phyloP scores from a whole-genome alignment of 2,329 filamentous ascomycete genomes.

The Botryosphaeria dothidea region DNA sequence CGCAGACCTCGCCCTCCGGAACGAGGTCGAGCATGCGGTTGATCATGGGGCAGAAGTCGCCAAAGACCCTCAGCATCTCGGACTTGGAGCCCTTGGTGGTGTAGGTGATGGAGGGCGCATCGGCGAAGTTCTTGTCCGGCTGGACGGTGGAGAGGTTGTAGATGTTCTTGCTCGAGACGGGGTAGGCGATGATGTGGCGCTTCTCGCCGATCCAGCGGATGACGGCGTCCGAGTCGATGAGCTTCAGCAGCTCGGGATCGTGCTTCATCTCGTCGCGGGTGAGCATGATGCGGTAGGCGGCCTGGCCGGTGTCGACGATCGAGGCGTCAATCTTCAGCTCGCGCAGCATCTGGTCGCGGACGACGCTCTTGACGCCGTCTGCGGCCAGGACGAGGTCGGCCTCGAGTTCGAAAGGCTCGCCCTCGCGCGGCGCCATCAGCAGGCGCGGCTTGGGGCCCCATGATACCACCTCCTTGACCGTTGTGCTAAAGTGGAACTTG shows the following conservation, averaged over 20 bases:
- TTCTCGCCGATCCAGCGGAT: constrained; percentile 75
- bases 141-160: constrained; percentile 68
- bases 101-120: constrained; percentile 59
- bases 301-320: constrained; percentile 71
- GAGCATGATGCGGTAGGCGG: constrained; percentile 78
- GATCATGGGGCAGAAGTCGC: constrained; percentile 62
- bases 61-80: constrained; percentile 61
- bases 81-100: constrained; percentile 63
- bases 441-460: constrained; percentile 64
- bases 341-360: constrained; percentile 55
- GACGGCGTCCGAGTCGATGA: constrained; percentile 67
- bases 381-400: constrained; percentile 48
- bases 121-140: constrained; percentile 61
- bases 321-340: constrained; percentile 53
- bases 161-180: constrained; percentile 66
- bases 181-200: constrained; percentile 77
- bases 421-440: constrained; percentile 58
- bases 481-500: constrained; percentile 67
- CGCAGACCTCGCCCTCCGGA: constrained; percentile 64
- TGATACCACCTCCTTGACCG: constrained; percentile 57
- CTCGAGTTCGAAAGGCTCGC: constrained; percentile 55
- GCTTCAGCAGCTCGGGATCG: constrained; percentile 66
- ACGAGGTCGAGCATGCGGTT: constrained; percentile 62
- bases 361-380: constrained; percentile 52
- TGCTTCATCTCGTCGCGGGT: constrained; percentile 65